Percentiles rank a stretch among this genome's conserved stretches.
phyloP scores from a whole-genome alignment of 768 basidiomycete species.

The Trametes elegans region DNA sequence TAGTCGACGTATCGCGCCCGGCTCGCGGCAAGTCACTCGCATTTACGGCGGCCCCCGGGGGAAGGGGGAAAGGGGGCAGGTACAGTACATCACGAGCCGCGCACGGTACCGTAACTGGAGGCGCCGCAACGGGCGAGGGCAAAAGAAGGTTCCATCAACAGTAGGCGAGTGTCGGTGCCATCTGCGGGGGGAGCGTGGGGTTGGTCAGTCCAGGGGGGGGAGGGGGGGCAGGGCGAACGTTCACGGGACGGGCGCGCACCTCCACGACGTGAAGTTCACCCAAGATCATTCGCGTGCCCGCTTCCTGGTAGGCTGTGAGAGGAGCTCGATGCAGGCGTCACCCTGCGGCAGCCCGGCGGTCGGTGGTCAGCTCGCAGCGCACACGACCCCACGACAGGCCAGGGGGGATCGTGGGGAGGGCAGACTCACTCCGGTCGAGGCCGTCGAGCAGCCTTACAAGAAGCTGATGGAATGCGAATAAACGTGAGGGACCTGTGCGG shows the following conservation, averaged over 20 bases:
- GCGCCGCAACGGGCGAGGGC: background rate
- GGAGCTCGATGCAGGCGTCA: constrained; percentile 28
- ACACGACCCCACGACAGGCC: no score
- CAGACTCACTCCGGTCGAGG: constrained; percentile 32
- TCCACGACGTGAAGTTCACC: constrained; percentile 27
- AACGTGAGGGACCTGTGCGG: constrained; percentile 30
- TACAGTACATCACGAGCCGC: background rate
- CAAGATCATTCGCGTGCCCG: constrained; percentile 25
- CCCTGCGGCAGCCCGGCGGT: background rate
- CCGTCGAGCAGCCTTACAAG: constrained; percentile 40
- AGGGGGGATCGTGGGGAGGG: no score
- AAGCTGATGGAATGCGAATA: constrained; percentile 39
- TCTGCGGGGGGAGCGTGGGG: constrained; percentile 2
- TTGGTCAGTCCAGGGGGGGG: no score
- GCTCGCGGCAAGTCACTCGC: background rate
- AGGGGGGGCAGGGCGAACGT: background rate
- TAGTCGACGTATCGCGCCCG: background rate
- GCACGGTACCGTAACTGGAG: background rate
- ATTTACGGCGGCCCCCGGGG: background rate
- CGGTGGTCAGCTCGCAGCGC: background rate
- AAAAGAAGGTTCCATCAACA: constrained; percentile 4
- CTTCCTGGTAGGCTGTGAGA: constrained; percentile 32
- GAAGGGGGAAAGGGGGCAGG: no score
- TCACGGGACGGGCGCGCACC: constrained; percentile 20
- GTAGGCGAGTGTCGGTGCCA: constrained; percentile 8